phyloP scores from a whole-genome alignment of 78 protist genomes.

The Ministeria vibrans region DNA sequence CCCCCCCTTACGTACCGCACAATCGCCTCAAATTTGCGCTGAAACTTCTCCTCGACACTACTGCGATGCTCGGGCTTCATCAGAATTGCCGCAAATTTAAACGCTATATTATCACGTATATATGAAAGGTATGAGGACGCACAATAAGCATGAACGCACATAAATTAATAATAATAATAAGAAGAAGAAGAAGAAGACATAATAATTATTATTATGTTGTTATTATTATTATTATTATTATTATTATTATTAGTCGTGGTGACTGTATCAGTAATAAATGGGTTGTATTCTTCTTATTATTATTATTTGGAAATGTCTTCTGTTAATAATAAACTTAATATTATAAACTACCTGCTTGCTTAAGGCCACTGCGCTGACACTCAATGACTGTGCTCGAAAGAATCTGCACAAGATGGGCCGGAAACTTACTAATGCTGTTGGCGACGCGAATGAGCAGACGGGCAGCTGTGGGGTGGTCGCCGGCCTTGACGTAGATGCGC shows the following conservation, averaged over 20 bases:
- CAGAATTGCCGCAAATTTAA: constrained; percentile 56
- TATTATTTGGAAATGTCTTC: background rate
- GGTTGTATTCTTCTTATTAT: too few relatives aligned
- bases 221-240: too few relatives aligned
- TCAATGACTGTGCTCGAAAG: constrained; percentile 69
- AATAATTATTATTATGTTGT: background rate
- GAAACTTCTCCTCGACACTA: constrained; percentile 35
- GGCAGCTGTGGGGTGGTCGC: constrained; percentile 50
- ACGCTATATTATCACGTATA: constrained; percentile 20
- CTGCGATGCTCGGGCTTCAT: constrained; percentile 56
- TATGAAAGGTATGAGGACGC: background rate
- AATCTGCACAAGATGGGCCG: constrained; percentile 57
- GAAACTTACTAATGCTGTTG: constrained; percentile 61
- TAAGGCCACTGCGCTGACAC: constrained; percentile 43
- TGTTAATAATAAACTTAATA: background rate
- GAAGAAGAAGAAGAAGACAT: background rate
- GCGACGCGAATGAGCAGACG: constrained; percentile 72
- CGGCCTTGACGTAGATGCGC: background rate
- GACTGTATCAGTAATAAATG: too few relatives aligned
- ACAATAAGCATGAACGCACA: background rate
- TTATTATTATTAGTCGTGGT: too few relatives aligned
- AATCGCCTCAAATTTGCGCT: constrained; percentile 55
- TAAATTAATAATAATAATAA: too few relatives aligned
- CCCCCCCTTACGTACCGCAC: constrained; percentile 61
- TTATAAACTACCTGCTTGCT: background rate